phyloP scores from a whole-genome alignment of 805 yeast species.

The Saccharomyces mikatae region DNA sequence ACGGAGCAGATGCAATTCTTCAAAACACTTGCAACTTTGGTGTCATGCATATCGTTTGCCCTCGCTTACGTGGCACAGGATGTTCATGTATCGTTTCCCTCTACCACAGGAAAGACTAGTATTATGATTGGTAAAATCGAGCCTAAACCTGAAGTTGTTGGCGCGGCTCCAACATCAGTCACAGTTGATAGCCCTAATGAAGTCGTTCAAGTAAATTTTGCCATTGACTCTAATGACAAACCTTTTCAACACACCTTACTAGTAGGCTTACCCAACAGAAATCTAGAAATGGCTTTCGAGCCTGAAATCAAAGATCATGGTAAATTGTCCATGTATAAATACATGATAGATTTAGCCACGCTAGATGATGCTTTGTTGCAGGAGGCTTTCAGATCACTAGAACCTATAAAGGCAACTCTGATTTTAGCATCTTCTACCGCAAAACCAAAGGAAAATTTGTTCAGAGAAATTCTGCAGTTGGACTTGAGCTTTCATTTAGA shows the following conservation, averaged over 20 bases:
- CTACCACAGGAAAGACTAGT: conserved; percentile 5
- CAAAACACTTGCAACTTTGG: conserved; percentile 1
- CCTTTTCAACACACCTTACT: conserved; percentile 22
- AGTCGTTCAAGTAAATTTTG: conserved; percentile 14
- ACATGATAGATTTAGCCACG: conserved; percentile 7
- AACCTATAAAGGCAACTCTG: conserved; percentile 15
- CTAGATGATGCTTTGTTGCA: conserved; percentile 13
- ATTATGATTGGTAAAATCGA: conserved; percentile 4
- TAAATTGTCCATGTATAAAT: conserved; percentile 10
- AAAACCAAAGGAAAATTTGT: conserved; percentile 9
- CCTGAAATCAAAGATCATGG: conserved; percentile 16
- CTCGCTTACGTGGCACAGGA: conserved; percentile 8
- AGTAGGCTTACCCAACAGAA: conserved; percentile 20
- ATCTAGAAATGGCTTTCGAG: conserved; percentile 17
- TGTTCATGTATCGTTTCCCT: conserved; percentile 12
- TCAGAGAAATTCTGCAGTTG: conserved; percentile 16
- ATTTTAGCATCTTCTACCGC: conserved; percentile 13
- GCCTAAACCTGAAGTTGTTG: neutral
- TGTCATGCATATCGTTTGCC: neutral
- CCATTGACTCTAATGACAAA: conserved; percentile 6
- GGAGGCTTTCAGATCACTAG: conserved; percentile 11
- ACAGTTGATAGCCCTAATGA: conserved; percentile 10
- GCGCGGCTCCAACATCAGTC: conserved; percentile 3
- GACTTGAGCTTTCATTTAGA: conserved; percentile 3
- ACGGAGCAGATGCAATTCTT: conserved; percentile 8